Percentiles rank a stretch among this genome's conserved stretches.
phyloP scores from a whole-genome alignment of 1,139 yeast species.

The Debaryomyces coudertii region DNA sequence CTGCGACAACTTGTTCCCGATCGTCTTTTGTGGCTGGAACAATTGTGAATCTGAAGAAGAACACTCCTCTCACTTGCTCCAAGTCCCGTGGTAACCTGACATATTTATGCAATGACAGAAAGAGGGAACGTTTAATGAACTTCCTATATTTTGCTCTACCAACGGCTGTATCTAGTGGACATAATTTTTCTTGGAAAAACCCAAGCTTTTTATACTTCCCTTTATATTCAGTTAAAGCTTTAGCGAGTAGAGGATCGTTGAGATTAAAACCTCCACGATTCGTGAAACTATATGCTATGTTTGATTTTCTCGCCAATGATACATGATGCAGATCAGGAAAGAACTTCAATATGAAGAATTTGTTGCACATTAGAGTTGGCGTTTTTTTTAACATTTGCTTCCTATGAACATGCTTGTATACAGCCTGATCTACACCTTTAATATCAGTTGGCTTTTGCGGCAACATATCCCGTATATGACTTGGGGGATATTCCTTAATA shows the following conservation, averaged over 20 bases:
- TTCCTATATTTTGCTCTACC: slow-evolving; percentile 34
- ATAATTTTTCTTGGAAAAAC: slow-evolving; percentile 29
- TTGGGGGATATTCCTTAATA: slow-evolving; percentile 13
- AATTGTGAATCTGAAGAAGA: slow-evolving; percentile 36
- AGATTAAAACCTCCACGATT: slow-evolving; percentile 32
- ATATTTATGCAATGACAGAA: slow-evolving; percentile 22
- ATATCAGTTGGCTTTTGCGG: slow-evolving; percentile 40
- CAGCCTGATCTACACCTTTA: slow-evolving; percentile 38
- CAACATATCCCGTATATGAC: slow-evolving; percentile 16
- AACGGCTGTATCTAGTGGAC: slow-evolving; percentile 41
- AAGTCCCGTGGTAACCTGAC: slow-evolving; percentile 17
- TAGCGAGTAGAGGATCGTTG: slow-evolving; percentile 30
- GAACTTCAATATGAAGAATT: slow-evolving; percentile 31
- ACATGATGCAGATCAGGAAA: slow-evolving; percentile 34
- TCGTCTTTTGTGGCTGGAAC: slow-evolving; percentile 44
- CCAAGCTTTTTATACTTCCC: slow-evolving; percentile 29
- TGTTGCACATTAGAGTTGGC: slow-evolving; percentile 26
- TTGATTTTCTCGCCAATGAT: slow-evolving; percentile 38
- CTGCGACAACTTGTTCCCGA: slow-evolving; percentile 26
- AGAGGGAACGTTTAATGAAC: slow-evolving; percentile 28
- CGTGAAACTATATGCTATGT: slow-evolving; percentile 40
- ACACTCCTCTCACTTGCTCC: slow-evolving; percentile 41
- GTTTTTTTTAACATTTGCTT: slow-evolving; percentile 18
- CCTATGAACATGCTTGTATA: slow-evolving; percentile 22
- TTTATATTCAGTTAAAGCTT: slow-evolving; percentile 25